Evolutionary conservation across 768 basidiomycete species (phyloP).

Genomic region (Nidula microcarpa): DNA sequence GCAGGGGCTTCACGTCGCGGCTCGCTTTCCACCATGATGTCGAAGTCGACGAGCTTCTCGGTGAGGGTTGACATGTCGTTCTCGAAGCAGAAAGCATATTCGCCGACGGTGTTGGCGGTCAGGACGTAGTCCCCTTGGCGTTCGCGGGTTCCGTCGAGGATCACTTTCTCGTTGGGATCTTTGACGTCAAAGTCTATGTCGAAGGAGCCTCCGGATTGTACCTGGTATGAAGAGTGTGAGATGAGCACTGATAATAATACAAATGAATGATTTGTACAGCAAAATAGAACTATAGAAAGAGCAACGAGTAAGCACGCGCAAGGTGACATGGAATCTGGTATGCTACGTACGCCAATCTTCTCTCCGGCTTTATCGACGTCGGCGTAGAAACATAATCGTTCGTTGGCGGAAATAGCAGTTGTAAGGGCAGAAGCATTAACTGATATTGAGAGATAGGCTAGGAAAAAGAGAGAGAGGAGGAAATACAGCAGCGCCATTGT

Average conservation of each 20-base stretch:
- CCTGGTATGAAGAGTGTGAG: slow-evolving; percentile 36
- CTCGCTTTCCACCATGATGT: slow-evolving; percentile 98
- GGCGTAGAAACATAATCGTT: slow-evolving; percentile 89
- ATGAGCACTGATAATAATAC: neutral
- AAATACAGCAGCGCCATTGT: slow-evolving; percentile 15
- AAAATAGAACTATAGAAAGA: slow-evolving; percentile 82
- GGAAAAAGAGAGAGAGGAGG: slow-evolving; percentile 26
- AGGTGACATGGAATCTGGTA: neutral
- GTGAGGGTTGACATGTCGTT: slow-evolving; percentile 96
- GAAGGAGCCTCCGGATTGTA: slow-evolving; percentile 96
- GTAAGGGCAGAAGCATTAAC: slow-evolving; percentile 68
- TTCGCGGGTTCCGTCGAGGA: slow-evolving; percentile 86
- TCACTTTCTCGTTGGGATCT: slow-evolving; percentile 83
- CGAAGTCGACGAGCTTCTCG: slow-evolving; percentile 92
- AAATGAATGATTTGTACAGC: slow-evolving; percentile 56
- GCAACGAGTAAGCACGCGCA: neutral
- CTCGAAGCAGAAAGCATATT: slow-evolving; percentile 96
- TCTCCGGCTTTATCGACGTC: slow-evolving; percentile 95
- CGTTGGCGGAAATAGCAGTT: slow-evolving; percentile 73
- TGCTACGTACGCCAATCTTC: slow-evolving; percentile 74
- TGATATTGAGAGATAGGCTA: slow-evolving; percentile 28
- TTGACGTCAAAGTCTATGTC: slow-evolving; percentile 94
- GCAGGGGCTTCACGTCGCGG: slow-evolving; percentile 87
- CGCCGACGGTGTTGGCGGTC: slow-evolving; percentile 87
- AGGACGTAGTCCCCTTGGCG: slow-evolving; percentile 97